Base-by-base conservation (phyloP, 768 basidiomycete genomes). In the Psilocybe cyanescens region DNA sequence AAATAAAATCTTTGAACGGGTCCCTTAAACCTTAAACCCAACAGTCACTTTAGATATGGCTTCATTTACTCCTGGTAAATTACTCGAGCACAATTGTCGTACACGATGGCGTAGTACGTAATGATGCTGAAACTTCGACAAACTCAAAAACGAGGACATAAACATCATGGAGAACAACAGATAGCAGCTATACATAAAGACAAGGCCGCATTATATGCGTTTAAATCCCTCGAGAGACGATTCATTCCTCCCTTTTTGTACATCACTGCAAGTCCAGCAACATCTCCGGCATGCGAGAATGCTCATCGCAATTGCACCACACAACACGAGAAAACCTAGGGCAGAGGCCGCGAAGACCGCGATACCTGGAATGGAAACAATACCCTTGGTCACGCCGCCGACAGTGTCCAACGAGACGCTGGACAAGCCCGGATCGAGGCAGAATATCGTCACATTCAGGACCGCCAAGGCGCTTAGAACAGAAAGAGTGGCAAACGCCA, bases 371-470 rank as follows among this genome's bases (percentile, higher is more conserved):
- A 57, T 37, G 12, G 56, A 57, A 3, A 57, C 48, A 17, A 44
- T 44, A 5, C 41, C 41, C 14, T 44, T 44, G 8, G 41, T 44
- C 41, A 44, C 41, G 41, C 41, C 41, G 8, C 7, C 41, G 7
- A 44, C 41, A n/a, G 41, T 16, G n/a, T 44, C n/a, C 14, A 44
- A n/a, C 14, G 41, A 44, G 41, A 44, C n/a, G 14, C 41, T 44
- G 11, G 41, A 44, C 9, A 29, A 45, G 17, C 37, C 28, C 29
- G 56, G 56, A 9, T 57, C 56, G 9, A 57, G 56, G 31, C 46
- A 48, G 46, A 57, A 57, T 45, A 57, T 47, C 6, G 56, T 57
- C n/a, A 48, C 30, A 29, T 57, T 57, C 9, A 57, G 31, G 45
- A 57, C 48, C 3, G 48, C 56, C 16, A 57, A 35, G 1, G 56